These are phyloP conservation scores for Kwoniella shivajii DNA, from an alignment of 1,284 basidiomycete genomes.

Conservation along the genomic window DNA sequence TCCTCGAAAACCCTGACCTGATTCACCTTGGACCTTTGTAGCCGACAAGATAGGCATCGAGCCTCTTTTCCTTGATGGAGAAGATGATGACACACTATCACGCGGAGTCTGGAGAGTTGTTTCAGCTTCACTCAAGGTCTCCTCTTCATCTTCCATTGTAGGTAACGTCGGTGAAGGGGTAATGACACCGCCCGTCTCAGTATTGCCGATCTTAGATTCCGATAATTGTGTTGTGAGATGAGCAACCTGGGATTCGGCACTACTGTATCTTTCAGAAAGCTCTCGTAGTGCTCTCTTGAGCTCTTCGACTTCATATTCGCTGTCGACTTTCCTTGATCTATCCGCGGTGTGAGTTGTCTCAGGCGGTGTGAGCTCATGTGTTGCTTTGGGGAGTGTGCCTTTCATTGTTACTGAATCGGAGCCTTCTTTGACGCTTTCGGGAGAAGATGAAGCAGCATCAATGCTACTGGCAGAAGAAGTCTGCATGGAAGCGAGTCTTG, in stretches of 20 bases:
- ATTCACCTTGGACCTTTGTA: slow-evolving; percentile 17
- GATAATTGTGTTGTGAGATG: slow-evolving; percentile 81
- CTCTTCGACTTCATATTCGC: slow-evolving; percentile 20
- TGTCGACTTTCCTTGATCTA: background rate
- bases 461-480: background rate
- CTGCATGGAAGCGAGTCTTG: slow-evolving; percentile 8
- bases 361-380: slow-evolving; percentile 23
- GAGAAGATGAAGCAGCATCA: slow-evolving; percentile 7
- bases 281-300: slow-evolving; percentile 75
- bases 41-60: slow-evolving; percentile 26
- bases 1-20: slow-evolving; percentile 46
- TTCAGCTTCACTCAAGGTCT: slow-evolving; percentile 10
- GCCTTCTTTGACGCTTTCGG: slow-evolving; percentile 3
- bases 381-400: slow-evolving; percentile 7
- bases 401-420: background rate
- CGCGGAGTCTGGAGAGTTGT: slow-evolving; percentile 27
- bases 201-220: slow-evolving; percentile 66
- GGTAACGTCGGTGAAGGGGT: slow-evolving; percentile 16
- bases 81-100: slow-evolving; percentile 21
- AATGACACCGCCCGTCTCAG: slow-evolving; percentile 31
- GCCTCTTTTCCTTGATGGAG: slow-evolving; percentile 23
- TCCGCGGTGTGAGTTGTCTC: slow-evolving; percentile 13
- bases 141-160: slow-evolving; percentile 20
- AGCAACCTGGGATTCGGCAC: slow-evolving; percentile 77
- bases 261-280: slow-evolving; percentile 75